Evolutionary conservation across 441 rosid genomes (phyloP).

Genomic region (Populus hybrid): DNA sequence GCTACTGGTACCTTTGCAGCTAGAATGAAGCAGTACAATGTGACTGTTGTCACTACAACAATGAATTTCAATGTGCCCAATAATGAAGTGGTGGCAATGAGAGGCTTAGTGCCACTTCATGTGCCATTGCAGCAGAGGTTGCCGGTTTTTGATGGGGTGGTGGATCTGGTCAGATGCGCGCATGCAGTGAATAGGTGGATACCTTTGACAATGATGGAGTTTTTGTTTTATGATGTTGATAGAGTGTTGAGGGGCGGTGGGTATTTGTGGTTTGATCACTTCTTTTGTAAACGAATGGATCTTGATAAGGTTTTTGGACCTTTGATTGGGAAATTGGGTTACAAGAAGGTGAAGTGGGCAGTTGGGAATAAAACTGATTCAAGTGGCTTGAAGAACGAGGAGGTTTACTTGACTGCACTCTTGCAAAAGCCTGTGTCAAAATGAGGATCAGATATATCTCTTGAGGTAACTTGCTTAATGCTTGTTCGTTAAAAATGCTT

Average conservation of each 20-base stretch:
- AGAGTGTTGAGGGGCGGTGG: slow-evolving; percentile 86
- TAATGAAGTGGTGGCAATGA: slow-evolving; percentile 76
- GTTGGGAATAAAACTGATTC: slow-evolving; percentile 68
- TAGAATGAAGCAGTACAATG: slow-evolving; percentile 63
- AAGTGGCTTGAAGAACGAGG: slow-evolving; percentile 61
- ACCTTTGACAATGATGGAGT: slow-evolving; percentile 71
- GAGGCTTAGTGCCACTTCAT: slow-evolving; percentile 86
- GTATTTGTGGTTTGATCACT: slow-evolving; percentile 83
- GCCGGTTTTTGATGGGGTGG: slow-evolving; percentile 83
- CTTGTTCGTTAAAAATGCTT: neutral
- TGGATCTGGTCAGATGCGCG: slow-evolving; percentile 91
- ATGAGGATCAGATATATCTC: slow-evolving; percentile 23
- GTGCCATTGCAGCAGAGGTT: slow-evolving; percentile 90
- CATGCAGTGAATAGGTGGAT: slow-evolving; percentile 96
- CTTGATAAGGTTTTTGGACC: slow-evolving; percentile 74
- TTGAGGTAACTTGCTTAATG: slow-evolving; percentile 28
- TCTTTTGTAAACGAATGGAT: slow-evolving; percentile 67
- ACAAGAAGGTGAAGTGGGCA: slow-evolving; percentile 99
- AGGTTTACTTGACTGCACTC: slow-evolving; percentile 83
- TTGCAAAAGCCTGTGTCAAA: slow-evolving; percentile 76
- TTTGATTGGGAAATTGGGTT: slow-evolving; percentile 77
- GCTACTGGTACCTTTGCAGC: slow-evolving; percentile 91
- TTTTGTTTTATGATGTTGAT: slow-evolving; percentile 76
- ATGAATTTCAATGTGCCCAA: slow-evolving; percentile 86
- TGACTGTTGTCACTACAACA: slow-evolving; percentile 76